Conservation (phyloP, 805 yeast genomes). For the Saccharomyces eubayanus region DNA sequence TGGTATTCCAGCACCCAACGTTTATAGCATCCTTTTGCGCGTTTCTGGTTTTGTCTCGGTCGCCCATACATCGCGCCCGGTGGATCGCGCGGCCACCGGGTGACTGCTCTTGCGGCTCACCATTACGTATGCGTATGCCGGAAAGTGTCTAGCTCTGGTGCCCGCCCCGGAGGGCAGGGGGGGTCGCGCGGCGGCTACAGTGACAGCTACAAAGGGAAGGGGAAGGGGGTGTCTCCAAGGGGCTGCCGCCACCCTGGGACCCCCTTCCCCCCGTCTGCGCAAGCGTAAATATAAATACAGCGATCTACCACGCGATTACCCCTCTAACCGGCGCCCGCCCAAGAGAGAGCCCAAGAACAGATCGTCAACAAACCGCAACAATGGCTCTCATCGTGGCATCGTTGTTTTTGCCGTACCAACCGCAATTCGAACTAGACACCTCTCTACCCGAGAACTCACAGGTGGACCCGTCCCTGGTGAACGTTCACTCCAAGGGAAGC, state of each 20-base stretch:
- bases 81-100: too few relatives aligned
- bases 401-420: slow-evolving; percentile 67
- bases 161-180: background rate
- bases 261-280: background rate
- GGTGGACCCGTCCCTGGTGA: slow-evolving; percentile 21
- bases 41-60: background rate
- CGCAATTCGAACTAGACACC: slow-evolving; percentile 41
- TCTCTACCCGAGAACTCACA: slow-evolving; percentile 28
- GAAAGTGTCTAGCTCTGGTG: background rate
- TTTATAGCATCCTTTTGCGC: too few relatives aligned
- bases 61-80: background rate
- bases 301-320: background rate
- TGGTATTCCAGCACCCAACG: too few relatives aligned
- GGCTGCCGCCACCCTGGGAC: background rate
- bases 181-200: background rate
- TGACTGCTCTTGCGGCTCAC: too few relatives aligned
- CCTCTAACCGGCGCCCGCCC: too few relatives aligned
- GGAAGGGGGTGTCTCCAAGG: background rate
- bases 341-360: too few relatives aligned
- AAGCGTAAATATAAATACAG: background rate
- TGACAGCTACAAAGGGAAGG: background rate
- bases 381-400: slow-evolving; percentile 71
- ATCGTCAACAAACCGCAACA: background rate
- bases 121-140: background rate
- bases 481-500: background rate